Base-by-base conservation (phyloP, 2,329 filamentous ascomycete species). In the Phyllosticta citribraziliensis region DNA sequence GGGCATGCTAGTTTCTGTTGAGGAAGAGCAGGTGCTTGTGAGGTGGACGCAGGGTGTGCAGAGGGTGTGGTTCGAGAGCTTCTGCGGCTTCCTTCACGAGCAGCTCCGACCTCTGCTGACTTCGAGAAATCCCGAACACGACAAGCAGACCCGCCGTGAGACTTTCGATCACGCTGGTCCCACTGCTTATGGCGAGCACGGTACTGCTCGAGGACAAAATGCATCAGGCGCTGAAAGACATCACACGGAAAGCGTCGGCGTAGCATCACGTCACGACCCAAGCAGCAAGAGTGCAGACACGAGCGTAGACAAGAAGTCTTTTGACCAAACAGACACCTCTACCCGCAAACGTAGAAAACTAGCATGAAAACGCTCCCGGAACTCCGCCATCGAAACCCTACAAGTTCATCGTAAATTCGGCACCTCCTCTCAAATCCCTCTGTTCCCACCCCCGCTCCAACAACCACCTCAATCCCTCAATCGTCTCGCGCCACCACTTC, bases 31-130 rank as follows among this genome's bases (percentile, higher is more conserved):
- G 40, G 71, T 78, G 2, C 72, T 76, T 19, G 76, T 86, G 0
- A 79, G 88, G 33, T 95, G 90, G 92, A 69, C 90, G 0, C 85
- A 89, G 67, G 93, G 94, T 0, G 78, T 80, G 5, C 88, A 96
- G 65, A 78, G 82, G 19, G 80, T 86, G 0, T 70, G 94, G 0
- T 96, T 93, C 73, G 89, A 95, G 74, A 97, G 92, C 70, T 91
- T 99, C 64, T 88, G 60, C 22, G 60, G 60, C 51, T 51, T 58
- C 14, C 22, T 58, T 51, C 52, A 55, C 24, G 51, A 56, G 25
- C 54, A 52, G n/a, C 40, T 55, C 19, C 55, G 53, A 30, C 51
- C 55, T 8, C 51, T 55, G 55, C 50, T 56, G n/a, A 27, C 27
- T 12, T 12, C 10, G 25, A 11, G 52, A 24, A 19, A 9, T 4